These are phyloP conservation scores for Arachis monticola DNA, from an alignment of 331 rosid species.

Conservation along the genomic window DNA sequence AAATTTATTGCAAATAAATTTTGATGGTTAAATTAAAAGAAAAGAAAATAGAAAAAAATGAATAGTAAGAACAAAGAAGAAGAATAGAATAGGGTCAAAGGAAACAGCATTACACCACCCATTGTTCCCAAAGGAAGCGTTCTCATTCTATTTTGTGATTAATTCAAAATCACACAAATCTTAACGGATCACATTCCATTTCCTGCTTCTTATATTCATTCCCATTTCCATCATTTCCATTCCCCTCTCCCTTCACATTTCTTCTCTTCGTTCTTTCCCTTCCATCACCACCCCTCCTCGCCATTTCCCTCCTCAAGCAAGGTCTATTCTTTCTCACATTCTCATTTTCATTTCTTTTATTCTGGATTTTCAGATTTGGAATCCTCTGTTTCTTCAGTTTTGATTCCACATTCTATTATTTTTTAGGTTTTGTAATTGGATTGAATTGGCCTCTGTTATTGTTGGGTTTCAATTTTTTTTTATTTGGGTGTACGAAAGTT, in stretches of 20 bases:
- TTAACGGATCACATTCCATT: slow-evolving; percentile 60
- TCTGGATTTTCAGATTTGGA: slow-evolving; percentile 6
- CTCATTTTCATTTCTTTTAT: background rate
- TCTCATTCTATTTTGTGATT: background rate
- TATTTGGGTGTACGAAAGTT: background rate
- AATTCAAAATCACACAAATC: slow-evolving; percentile 42
- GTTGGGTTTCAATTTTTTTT: slow-evolving; percentile 33
- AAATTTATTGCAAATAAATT: too few species aligned
- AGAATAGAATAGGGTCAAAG: background rate
- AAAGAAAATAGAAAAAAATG: background rate
- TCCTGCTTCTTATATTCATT: slow-evolving; percentile 46
- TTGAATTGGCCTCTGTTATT: slow-evolving; percentile 21
- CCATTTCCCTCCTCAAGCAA: slow-evolving; percentile 56
- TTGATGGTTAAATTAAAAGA: too few species aligned
- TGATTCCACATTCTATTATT: background rate
- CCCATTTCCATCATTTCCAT: slow-evolving; percentile 32
- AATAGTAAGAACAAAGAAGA: background rate
- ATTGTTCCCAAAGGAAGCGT: slow-evolving; percentile 22
- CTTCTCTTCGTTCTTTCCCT: slow-evolving; percentile 40
- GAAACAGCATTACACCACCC: background rate
- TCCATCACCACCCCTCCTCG: slow-evolving; percentile 44
- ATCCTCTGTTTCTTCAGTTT: slow-evolving; percentile 4
- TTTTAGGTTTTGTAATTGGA: background rate
- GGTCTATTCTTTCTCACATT: slow-evolving; percentile 47
- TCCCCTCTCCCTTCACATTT: slow-evolving; percentile 10